These are phyloP conservation scores for Didymellaceae sp. DNA, from an alignment of 2,329 filamentous ascomycete genomes.

Conservation along the genomic window DNA sequence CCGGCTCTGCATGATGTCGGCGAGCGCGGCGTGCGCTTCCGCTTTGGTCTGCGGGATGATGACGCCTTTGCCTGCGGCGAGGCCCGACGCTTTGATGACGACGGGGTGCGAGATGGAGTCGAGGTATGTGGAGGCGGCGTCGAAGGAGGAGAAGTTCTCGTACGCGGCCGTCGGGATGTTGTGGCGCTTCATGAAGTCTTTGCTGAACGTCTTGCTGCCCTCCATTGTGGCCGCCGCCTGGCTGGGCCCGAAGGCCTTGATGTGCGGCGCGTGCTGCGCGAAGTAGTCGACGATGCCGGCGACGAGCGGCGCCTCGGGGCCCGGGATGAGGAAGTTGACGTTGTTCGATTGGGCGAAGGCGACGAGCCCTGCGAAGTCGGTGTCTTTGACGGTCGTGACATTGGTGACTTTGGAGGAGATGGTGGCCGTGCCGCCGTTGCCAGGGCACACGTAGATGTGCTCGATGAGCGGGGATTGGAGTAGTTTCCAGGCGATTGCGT, in stretches of 20 bases:
- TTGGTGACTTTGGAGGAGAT: conserved; percentile 67
- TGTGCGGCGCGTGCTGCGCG: conserved; percentile 60
- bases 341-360: conserved; percentile 73
- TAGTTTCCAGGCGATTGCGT: conserved; percentile 93
- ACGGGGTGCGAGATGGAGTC: conserved; percentile 45
- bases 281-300: conserved; percentile 89
- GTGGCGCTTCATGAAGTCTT: conserved; percentile 95
- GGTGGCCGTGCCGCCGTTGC: conserved; percentile 79
- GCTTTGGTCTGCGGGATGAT: conserved; percentile 82
- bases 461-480: conserved; percentile 80
- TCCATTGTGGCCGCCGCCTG: conserved; percentile 87
- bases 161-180: conserved; percentile 90
- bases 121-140: conserved; percentile 75
- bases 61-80: conserved; percentile 95
- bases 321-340: conserved; percentile 85
- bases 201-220: conserved; percentile 95
- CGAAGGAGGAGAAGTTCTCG: conserved; percentile 83
- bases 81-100: conserved; percentile 91
- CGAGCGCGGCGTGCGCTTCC: conserved; percentile 81
- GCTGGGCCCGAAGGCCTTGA: conserved; percentile 85
- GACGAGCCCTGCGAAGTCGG: conserved; percentile 81
- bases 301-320: conserved; percentile 92
- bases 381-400: conserved; percentile 69
- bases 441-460: conserved; percentile 71
- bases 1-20: conserved; percentile 87